Evolutionary conservation across 257 asterid genomes (phyloP), one percentile per base, ranked within the genome.

Genomic region (Nemophila menziesii): DNA sequence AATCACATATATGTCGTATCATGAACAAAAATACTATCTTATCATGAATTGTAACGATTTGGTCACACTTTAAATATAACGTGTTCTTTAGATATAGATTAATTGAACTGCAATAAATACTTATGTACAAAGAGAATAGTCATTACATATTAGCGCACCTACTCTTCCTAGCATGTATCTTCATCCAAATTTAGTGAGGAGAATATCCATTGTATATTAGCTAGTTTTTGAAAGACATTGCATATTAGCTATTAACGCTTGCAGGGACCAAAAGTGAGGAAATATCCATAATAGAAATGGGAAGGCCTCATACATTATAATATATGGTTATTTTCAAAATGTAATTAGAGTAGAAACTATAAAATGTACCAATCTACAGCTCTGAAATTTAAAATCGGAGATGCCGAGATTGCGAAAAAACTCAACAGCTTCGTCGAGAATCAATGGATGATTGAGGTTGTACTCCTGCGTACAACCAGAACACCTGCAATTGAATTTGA

Each of bases 381-480:
- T 73, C 47, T 83, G 79, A 52, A 87, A 87, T 27, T 85, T 63
- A 72, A 87, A 87, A 42, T 70, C 65, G 10, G 90, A 34, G 43
- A 80, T 73, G 15, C 90, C 92, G 4, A 65, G 63, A 8, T 51
- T 62, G 55, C 64, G 61, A 74, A 87, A 83, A 74, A 75, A 87
- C 3, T 56, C 50, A 14, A 20, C 54, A 11, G 79, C 86, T 65
- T 87, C 92, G 13, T 63, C 79, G 24, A 83, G 66, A 58, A 83
- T 56, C 17, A 67, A 68, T 11, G 97, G 95, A 50, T 49, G 75
- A 56, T 87, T 86, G 27, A 87, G 89, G 58, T 78, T 72, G 70
- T 75, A 46, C 73, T 83, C 89, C 43, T 77, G 89, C 51, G 83
- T 65, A 72, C 97, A 87, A 62, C 97, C 97, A 12, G 97, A 87